Base-by-base conservation (phyloP, 805 yeast species). In the Pichia scutulata region DNA sequence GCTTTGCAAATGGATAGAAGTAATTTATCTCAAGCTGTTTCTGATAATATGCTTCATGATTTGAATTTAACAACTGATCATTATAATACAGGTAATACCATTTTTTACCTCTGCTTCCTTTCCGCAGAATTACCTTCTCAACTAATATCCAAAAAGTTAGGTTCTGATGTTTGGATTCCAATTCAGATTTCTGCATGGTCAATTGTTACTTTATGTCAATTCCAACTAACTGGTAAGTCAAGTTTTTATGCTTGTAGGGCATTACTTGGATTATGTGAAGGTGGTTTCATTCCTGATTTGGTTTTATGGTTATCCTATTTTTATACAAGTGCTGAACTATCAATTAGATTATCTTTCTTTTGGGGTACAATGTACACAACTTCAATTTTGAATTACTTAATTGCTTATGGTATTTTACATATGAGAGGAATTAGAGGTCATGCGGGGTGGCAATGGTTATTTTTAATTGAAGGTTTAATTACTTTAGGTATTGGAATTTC, bases 261-360 rank as follows among this genome's bases (percentile, higher is more conserved):
- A 0, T 66, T 80, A 6, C 58, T 81, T 41, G 88, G 84, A 2
- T 58, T 74, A 5, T 62, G 78, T 18, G 82, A 83, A 61, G 88
- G 88, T 50, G 88, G 89, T 0, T 82, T 82, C 52, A 82, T 84
- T 48, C 82, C 85, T 30, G 88, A 82, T 57, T 66, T 77, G 33
- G 73, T 78, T 49, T 65, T 82, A 44, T 84, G 84, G 80, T 67
- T 84, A 63, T 76, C 84, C 1, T 84, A 82, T 63, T 84, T 82
- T 65, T 84, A 77, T 66, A 83, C 80, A 10, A 60, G 76, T 26
- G 62, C 70, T 25, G 89, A 84, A 62, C 68, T 84, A 18, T 72
- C 86, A 1, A 62, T 79, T 23, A 68, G 89, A 49, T 66, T 82
- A 28, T 75, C 85, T 0, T 73, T 73, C 57, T 82, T 84, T 61